These are phyloP conservation scores for Populus ilicifolia DNA, from an alignment of 345 rosid genomes.

Conservation along the genomic window DNA sequence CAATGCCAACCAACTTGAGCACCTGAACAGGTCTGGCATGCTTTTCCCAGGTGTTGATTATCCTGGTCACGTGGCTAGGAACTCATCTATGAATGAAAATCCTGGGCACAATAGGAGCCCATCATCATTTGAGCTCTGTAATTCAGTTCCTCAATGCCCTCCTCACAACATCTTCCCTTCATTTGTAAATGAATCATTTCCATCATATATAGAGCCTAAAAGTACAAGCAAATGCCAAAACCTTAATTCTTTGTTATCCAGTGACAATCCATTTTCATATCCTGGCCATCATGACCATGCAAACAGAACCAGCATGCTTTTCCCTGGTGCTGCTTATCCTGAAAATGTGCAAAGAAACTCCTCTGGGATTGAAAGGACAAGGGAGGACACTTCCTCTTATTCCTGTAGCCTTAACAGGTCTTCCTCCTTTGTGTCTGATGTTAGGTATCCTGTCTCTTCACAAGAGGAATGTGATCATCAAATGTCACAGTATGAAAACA, in stretches of 20 bases:
- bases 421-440: constrained; percentile 30
- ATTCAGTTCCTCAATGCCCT: constrained; percentile 10
- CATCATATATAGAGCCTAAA: constrained; percentile 22
- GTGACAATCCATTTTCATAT: constrained; percentile 19
- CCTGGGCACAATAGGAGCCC: background rate
- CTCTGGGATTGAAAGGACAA: constrained; percentile 19
- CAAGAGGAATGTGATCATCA: constrained; percentile 15
- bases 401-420: constrained; percentile 18
- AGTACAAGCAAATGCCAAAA: constrained; percentile 11
- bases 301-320: constrained; percentile 4
- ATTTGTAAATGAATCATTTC: background rate
- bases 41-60: background rate
- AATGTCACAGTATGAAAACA: constrained; percentile 17
- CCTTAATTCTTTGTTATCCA: constrained; percentile 13
- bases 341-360: constrained; percentile 10
- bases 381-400: constrained; percentile 17
- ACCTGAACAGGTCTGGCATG: too few relatives aligned
- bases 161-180: constrained; percentile 19
- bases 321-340: constrained; percentile 13
- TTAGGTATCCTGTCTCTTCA: constrained; percentile 8
- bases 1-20: too few relatives aligned
- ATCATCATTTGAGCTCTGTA: constrained; percentile 8
- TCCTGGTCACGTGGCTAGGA: background rate
- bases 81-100: background rate
- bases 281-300: constrained; percentile 17